Conservation (phyloP, 1,284 basidiomycete genomes). For the Tilletia indica region DNA sequence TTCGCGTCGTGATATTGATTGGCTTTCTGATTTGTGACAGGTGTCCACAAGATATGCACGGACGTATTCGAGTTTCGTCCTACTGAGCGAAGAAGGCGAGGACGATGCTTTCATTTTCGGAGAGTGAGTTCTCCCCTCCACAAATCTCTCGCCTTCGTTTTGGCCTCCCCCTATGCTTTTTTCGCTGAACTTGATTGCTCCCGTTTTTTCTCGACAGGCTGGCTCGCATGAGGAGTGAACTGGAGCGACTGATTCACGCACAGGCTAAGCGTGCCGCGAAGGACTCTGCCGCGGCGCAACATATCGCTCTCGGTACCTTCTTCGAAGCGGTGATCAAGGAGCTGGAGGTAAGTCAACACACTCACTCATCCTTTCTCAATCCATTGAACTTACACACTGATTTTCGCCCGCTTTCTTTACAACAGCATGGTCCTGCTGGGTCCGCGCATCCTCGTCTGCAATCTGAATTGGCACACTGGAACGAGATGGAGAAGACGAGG, state of each 20-base stretch:
- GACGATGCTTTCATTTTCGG: constrained; percentile 15
- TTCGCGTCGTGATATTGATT: too few relatives aligned
- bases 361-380: neutral
- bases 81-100: constrained; percentile 17
- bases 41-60: constrained; percentile 14
- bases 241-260: constrained; percentile 12
- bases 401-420: neutral
- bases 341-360: constrained; percentile 19
- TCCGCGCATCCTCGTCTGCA: constrained; percentile 26
- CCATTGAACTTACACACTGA: too few relatives aligned
- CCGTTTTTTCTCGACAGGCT: neutral
- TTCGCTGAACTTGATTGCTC: neutral
- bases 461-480: constrained; percentile 35
- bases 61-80: constrained; percentile 7
- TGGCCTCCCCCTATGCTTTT: neutral
- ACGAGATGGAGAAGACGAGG: constrained; percentile 20
- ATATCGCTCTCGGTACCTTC: constrained; percentile 10
- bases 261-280: constrained; percentile 17
- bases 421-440: constrained; percentile 9
- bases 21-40: neutral
- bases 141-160: neutral
- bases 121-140: neutral
- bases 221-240: constrained; percentile 15
- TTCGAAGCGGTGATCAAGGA: constrained; percentile 19
- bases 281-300: neutral